These are phyloP conservation scores for Saccharomycopsis selenospora DNA, from an alignment of 805 yeast genomes.

Conservation along the genomic window DNA sequence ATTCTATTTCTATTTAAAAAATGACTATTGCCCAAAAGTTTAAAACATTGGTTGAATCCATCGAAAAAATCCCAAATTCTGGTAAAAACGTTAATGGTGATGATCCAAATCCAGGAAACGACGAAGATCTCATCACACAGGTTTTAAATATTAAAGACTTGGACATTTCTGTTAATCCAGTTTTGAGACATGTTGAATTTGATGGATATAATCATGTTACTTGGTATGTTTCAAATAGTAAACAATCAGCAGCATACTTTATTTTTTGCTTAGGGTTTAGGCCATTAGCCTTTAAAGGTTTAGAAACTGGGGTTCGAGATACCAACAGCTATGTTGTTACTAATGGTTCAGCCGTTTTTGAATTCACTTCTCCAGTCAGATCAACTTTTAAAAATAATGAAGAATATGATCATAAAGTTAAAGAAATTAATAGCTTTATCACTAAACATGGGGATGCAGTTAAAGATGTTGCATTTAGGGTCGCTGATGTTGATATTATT, in stretches of 20 bases:
- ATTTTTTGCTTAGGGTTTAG: conserved; percentile 54
- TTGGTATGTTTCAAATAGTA: conserved; percentile 69
- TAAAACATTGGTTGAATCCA: too few relatives aligned
- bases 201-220: conserved; percentile 58
- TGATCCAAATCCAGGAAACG: too few relatives aligned
- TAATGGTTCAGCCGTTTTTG: conserved; percentile 48
- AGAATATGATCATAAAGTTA: conserved; percentile 24
- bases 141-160: background rate
- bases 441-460: conserved; percentile 70
- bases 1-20: too few relatives aligned
- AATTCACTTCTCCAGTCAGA: conserved; percentile 35
- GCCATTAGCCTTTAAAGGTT: conserved; percentile 54
- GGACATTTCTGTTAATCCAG: background rate
- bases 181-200: conserved; percentile 6
- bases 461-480: conserved; percentile 67
- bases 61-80: too few relatives aligned
- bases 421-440: conserved; percentile 41
- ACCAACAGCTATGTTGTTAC: conserved; percentile 53
- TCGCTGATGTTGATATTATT: conserved; percentile 40
- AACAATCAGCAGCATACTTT: conserved; percentile 50
- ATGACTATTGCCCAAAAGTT: too few relatives aligned
- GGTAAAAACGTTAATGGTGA: too few relatives aligned
- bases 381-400: conserved; percentile 24
- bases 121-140: too few relatives aligned
- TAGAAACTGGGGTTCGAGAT: conserved; percentile 58